Conservation (phyloP, 2,329 filamentous ascomycete genomes). For the Beauveria pseudobassiana region DNA sequence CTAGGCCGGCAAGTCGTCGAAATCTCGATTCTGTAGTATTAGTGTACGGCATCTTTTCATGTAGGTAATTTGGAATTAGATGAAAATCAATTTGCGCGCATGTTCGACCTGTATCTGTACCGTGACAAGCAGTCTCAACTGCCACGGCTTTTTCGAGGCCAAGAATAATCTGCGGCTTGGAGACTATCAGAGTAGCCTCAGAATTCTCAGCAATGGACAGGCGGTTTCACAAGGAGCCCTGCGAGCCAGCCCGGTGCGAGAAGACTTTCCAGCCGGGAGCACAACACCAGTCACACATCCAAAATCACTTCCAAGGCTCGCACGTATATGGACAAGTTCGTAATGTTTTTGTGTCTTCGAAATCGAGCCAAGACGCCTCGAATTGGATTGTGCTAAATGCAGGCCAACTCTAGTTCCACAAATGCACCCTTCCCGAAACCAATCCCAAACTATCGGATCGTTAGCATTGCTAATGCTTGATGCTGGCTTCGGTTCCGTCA, state of each 20-base stretch:
- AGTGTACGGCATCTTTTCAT: background rate
- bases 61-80: background rate
- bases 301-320: conserved; percentile 15
- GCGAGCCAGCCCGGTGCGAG: conserved; percentile 35
- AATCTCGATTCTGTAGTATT: background rate
- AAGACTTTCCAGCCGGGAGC: conserved; percentile 47
- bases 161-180: conserved; percentile 48
- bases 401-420: conserved; percentile 35
- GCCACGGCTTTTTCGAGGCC: conserved; percentile 56
- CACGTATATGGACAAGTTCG: conserved; percentile 18
- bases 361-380: conserved; percentile 40
- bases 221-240: conserved; percentile 17
- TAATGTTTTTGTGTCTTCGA: conserved; percentile 29
- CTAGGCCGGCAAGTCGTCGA: background rate
- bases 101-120: conserved; percentile 64
- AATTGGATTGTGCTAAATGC: conserved; percentile 37
- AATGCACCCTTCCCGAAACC: conserved; percentile 31
- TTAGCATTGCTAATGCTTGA: conserved; percentile 5
- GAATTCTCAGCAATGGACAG: conserved; percentile 41
- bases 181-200: conserved; percentile 50
- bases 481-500: conserved; percentile 1
- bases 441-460: conserved; percentile 20
- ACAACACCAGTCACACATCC: conserved; percentile 22
- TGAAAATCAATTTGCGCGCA: conserved; percentile 13
- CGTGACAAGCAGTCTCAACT: conserved; percentile 44